Evolutionary conservation across 352 stramenopile genomes (phyloP), one percentile per base, ranked within the genome.

Genomic region (Globisporangium abappressorium): DNA sequence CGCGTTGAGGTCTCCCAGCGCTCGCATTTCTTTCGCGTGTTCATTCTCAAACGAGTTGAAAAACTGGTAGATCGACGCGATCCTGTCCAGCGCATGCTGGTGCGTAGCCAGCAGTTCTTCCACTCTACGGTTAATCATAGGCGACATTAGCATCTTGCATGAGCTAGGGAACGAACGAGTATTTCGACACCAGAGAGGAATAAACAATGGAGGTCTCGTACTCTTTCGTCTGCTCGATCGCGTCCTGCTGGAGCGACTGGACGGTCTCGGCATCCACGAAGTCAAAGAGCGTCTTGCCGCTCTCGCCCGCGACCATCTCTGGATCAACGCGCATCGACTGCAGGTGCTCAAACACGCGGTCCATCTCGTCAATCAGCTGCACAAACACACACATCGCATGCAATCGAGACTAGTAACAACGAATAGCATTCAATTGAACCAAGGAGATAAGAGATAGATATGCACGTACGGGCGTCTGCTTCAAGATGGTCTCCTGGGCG

Each of bases 181-280:
- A 46, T 12, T 20, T 20, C 12, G 15, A 18, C 36, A 43, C 36
- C 36, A 18, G 36, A 43, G 15, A 18, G 11, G 36, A 43, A 43
- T 33, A 51, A 38, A 8, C 22, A 49, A 47, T 3, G 43, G 61
- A 18, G 5, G 18, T 28, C 22, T 73, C 76, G 30, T 60, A 92
- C 83, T 91, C 85, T 67, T 82, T 90, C 22, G 78, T 80, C 67
- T 91, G 87, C 38, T 91, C 81, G 20, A 85, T 57, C 20, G 87
- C 79, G 62, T 95, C 85, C 49, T 92, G 84, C 62, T 95, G 84
- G 18, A 95, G 64, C 5, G 82, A 85, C 47, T 90, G 76, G 14
- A 95, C 87, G 6, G 87, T 92, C 54, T 94, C 87, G 2, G 85
- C 83, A 58, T 95, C 87, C 3, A 95, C 70, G 69, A 91, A 95